Evolutionary conservation across 2,329 filamentous ascomycete species (phyloP).

Genomic region (Stachybotrys chlorohalonatus): DNA sequence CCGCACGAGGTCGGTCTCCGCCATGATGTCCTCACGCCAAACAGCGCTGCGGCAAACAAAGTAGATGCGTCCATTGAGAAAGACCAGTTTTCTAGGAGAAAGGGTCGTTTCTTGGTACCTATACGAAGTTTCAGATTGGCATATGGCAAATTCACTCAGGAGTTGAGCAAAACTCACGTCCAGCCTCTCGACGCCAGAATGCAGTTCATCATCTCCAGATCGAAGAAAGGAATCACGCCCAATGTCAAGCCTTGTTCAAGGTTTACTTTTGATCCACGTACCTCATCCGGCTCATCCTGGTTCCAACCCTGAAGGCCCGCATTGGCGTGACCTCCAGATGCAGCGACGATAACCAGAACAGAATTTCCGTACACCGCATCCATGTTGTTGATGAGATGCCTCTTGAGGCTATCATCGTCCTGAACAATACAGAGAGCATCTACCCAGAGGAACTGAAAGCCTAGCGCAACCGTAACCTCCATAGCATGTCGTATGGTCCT

Average conservation of each 20-base stretch:
- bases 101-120: not conserved
- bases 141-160: no score
- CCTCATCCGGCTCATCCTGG: not conserved
- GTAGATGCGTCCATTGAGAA: not conserved
- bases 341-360: not conserved
- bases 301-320: not conserved
- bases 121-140: not conserved
- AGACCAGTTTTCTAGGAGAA: not conserved
- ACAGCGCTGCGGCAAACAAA: not conserved
- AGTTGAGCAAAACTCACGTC: no score
- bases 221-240: not conserved
- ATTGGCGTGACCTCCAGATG: not conserved
- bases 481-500: not conserved
- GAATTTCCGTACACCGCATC: not conserved
- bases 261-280: not conserved
- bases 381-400: not conserved
- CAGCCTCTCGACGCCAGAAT: no score
- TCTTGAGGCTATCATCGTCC: not conserved
- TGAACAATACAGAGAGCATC: not conserved
- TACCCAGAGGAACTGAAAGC: not conserved
- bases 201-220: not conserved
- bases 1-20: not conserved
- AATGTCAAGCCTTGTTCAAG: not conserved
- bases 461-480: not conserved
- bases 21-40: not conserved